These are phyloP conservation scores for Russula vinacea DNA, from an alignment of 768 basidiomycete species.

Conservation along the genomic window DNA sequence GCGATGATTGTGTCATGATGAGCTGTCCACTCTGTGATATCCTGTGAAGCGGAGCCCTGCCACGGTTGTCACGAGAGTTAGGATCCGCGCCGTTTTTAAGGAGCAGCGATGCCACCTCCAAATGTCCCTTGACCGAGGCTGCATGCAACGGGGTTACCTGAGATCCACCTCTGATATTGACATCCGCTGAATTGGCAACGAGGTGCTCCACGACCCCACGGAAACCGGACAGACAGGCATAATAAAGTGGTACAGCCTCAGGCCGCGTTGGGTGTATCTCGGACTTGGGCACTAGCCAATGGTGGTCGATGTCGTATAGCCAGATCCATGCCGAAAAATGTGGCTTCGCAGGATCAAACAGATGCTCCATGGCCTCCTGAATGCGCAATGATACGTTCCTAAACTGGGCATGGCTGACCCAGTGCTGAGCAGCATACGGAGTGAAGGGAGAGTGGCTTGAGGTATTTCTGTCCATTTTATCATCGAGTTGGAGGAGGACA, in stretches of 20 bases:
- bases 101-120: neutral
- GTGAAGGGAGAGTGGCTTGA: too few relatives aligned
- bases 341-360: neutral
- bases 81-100: neutral
- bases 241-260: neutral
- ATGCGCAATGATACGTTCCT: neutral
- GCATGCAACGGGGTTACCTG: neutral
- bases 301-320: slow-evolving; percentile 8
- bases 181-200: neutral
- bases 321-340: slow-evolving; percentile 10
- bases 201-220: neutral
- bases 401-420: slow-evolving; percentile 8
- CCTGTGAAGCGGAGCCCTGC: neutral
- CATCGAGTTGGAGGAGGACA: too few relatives aligned
- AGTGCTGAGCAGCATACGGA: slow-evolving; percentile 2
- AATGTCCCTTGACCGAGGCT: neutral
- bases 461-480: neutral
- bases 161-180: neutral
- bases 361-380: neutral
- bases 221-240: slow-evolving; percentile 5
- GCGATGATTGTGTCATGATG: too few relatives aligned
- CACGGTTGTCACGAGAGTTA: neutral
- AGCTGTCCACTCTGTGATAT: neutral
- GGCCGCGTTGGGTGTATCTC: neutral
- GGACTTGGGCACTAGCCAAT: neutral